A percentile compares a stretch with the other conserved stretches of the same genome.
These are phyloP conservation scores for Aspergillus sp. DNA, from an alignment of 2,329 filamentous ascomycete species.

Conservation along the genomic window DNA sequence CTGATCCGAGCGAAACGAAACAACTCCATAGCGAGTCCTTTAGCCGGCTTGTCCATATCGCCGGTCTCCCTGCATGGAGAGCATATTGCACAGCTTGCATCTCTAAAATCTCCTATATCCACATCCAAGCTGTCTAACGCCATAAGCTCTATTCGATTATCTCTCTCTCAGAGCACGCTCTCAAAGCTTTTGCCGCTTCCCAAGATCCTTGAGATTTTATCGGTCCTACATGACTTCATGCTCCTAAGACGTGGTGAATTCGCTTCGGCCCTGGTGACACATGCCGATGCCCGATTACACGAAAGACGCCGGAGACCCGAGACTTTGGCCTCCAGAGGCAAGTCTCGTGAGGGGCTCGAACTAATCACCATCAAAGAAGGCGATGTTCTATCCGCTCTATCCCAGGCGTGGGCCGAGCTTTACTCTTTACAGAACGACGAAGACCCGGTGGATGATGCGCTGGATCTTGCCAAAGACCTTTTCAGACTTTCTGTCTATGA, in stretches of 20 bases:
- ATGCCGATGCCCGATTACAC: constrained; percentile 78
- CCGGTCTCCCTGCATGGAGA: constrained; percentile 57
- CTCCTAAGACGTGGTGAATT: constrained; percentile 88
- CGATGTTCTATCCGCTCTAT: constrained; percentile 75
- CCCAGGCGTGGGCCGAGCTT: constrained; percentile 75
- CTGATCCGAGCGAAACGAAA: constrained; percentile 64
- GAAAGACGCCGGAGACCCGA: constrained; percentile 66
- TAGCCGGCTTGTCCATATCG: constrained; percentile 45
- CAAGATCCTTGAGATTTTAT: constrained; percentile 73
- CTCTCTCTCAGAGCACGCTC: constrained; percentile 78
- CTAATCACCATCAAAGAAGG: constrained; percentile 77
- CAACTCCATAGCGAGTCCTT: constrained; percentile 29
- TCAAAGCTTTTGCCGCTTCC: constrained; percentile 77
- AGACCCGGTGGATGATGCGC: constrained; percentile 68
- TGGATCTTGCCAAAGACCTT: constrained; percentile 79
- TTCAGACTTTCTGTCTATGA: constrained; percentile 60
- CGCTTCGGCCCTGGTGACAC: constrained; percentile 77
- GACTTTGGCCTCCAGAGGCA: constrained; percentile 49
- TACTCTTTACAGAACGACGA: constrained; percentile 77
- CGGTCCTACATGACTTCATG: constrained; percentile 80
- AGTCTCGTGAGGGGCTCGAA: constrained; percentile 53
- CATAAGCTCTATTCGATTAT: constrained; percentile 73
- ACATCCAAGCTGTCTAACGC: constrained; percentile 67
- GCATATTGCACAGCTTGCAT: constrained; percentile 60
- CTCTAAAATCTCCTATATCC: constrained; percentile 71